These are phyloP conservation scores for Dothistroma septosporum DNA, from an alignment of 2,329 filamentous ascomycete species.

Conservation along the genomic window DNA sequence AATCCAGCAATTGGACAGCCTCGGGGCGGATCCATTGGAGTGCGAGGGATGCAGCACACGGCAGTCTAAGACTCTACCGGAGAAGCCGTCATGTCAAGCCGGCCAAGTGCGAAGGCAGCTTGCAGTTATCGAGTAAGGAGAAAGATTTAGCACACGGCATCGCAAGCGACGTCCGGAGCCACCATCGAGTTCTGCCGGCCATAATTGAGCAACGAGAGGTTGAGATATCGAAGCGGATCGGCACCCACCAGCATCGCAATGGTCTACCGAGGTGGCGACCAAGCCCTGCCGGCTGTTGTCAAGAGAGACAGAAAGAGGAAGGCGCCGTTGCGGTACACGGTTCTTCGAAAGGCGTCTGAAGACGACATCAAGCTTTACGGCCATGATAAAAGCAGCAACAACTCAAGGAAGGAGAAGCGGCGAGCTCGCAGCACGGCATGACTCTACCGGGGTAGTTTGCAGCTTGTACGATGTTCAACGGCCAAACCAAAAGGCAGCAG, in stretches of 20 bases:
- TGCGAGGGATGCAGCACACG: neutral
- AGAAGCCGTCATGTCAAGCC: neutral
- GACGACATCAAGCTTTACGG: neutral
- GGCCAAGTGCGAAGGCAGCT: neutral
- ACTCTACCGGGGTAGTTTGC: neutral
- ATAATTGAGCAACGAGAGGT: neutral
- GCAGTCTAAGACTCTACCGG: neutral
- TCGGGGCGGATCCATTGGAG: neutral
- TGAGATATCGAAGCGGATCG: neutral
- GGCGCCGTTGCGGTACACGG: neutral
- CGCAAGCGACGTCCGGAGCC: neutral
- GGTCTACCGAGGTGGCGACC: neutral
- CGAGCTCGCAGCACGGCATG: neutral
- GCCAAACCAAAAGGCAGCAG: neutral
- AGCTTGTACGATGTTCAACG: neutral
- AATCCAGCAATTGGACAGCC: neutral
- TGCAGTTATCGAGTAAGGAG: neutral
- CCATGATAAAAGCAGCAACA: neutral
- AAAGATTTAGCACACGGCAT: neutral
- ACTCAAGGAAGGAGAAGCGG: neutral
- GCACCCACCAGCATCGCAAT: neutral
- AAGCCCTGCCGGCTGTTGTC: neutral
- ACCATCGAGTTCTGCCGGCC: neutral
- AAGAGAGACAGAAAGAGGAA: neutral
- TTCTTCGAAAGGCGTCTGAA: neutral